A percentile compares a stretch with the other conserved stretches of the same genome.
Evolutionary conservation across 1,139 yeast genomes (phyloP).

Genomic region (Debaryomycetaceae sp.): DNA sequence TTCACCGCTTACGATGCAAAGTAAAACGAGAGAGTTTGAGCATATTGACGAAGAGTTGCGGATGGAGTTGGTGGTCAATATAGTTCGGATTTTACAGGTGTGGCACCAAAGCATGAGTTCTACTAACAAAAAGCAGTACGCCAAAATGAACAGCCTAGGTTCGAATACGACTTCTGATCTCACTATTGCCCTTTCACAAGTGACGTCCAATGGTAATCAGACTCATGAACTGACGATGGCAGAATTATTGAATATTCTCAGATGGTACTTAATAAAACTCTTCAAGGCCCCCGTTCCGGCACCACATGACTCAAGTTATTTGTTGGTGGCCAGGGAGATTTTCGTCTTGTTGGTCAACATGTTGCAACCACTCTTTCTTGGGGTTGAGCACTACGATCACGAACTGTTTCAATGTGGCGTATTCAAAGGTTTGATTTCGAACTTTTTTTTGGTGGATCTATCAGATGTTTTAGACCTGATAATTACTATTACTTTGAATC

Average conservation of each 20-base stretch:
- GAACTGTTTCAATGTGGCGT: constrained; percentile 14
- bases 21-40: constrained; percentile 11
- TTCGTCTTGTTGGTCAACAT: constrained; percentile 24
- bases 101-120: constrained; percentile 21
- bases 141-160: neutral
- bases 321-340: constrained; percentile 25
- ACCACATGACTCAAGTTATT: constrained; percentile 13
- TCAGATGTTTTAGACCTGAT: constrained; percentile 19
- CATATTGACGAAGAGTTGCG: constrained; percentile 25
- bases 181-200: neutral
- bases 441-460: constrained; percentile 23
- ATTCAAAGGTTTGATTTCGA: constrained; percentile 17
- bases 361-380: constrained; percentile 17
- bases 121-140: constrained; percentile 9
- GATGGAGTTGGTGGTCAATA: constrained; percentile 24
- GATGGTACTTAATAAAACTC: neutral
- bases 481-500: constrained; percentile 22
- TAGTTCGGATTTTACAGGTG: constrained; percentile 20
- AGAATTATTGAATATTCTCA: neutral
- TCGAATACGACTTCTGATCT: neutral
- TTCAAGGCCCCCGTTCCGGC: constrained; percentile 11
- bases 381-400: constrained; percentile 11
- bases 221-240: neutral
- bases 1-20: neutral
- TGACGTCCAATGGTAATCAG: neutral